phyloP scores from a whole-genome alignment of 352 stramenopile species.

The Bremia lactucae region DNA sequence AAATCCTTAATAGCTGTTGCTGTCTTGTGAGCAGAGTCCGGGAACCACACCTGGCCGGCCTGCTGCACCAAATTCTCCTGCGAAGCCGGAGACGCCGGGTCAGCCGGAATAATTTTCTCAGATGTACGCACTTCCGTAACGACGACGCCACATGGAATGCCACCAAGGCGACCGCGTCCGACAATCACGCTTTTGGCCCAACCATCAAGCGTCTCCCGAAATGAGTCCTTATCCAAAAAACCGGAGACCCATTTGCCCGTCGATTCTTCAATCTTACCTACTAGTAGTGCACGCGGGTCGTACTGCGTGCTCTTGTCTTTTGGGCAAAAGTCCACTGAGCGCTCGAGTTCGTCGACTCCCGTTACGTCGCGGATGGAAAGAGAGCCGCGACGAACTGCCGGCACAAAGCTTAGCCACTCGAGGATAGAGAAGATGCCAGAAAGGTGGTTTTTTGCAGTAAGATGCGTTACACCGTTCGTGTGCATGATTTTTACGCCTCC shows the following conservation, averaged over 20 bases:
- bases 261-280: conserved; percentile 63
- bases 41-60: conserved; percentile 99
- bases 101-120: conserved; percentile 94
- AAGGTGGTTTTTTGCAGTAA: conserved; percentile 94
- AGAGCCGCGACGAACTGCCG: conserved; percentile 73
- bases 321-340: conserved; percentile 85
- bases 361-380: conserved; percentile 81
- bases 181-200: conserved; percentile 99
- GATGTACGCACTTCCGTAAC: conserved; percentile 97
- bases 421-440: conserved; percentile 92
- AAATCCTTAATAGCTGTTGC: conserved; percentile 99
- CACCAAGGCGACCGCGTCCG: conserved; percentile 93
- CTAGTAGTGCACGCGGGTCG: conserved; percentile 91
- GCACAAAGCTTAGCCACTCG: conserved; percentile 98
- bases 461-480: conserved; percentile 98
- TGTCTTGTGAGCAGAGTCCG: conserved; percentile 99
- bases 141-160: conserved; percentile 97
- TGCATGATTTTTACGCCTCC: conserved; percentile 99
- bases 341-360: conserved; percentile 77
- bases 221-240: conserved; percentile 98
- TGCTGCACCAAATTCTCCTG: conserved; percentile 96
- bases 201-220: conserved; percentile 95
- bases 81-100: conserved; percentile 93
- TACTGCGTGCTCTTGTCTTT: conserved; percentile 91
- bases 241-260: conserved; percentile 84